Evolutionary conservation across 1,284 basidiomycete species (phyloP).

Genomic region (Cutaneotrichosporon mucoides): DNA sequence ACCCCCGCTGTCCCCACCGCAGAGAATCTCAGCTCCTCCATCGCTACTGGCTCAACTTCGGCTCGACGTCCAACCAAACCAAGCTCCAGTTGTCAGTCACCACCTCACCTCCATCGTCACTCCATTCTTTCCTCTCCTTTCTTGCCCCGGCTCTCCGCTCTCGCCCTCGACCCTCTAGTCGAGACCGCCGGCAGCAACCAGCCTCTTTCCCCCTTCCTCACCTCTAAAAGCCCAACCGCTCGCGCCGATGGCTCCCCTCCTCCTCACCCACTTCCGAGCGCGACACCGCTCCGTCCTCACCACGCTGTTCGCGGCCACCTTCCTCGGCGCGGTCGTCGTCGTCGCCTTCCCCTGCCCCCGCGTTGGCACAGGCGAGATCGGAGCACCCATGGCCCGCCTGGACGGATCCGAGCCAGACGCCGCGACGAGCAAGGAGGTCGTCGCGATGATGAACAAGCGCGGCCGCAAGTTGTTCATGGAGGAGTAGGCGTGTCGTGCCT

Average conservation of each 20-base stretch:
- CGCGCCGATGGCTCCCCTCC: conserved; percentile 46
- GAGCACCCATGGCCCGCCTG: background rate
- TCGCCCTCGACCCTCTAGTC: too few species aligned
- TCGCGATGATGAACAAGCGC: conserved; percentile 48
- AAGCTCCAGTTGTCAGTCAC: too few species aligned
- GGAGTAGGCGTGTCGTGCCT: conserved; percentile 20
- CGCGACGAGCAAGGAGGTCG: conserved; percentile 30
- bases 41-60: too few species aligned
- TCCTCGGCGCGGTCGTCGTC: conserved; percentile 47
- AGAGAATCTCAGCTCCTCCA: too few species aligned
- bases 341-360: conserved; percentile 49
- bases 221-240: background rate
- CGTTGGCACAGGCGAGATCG: too few species aligned
- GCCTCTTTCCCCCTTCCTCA: too few species aligned
- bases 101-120: too few species aligned
- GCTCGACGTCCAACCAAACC: too few species aligned
- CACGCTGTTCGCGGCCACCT: conserved; percentile 46
- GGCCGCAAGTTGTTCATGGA: conserved; percentile 45
- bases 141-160: too few species aligned
- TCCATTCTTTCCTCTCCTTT: too few species aligned
- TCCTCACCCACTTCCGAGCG: conserved; percentile 46
- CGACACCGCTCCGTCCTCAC: conserved; percentile 47
- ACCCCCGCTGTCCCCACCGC: too few species aligned
- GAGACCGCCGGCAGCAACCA: too few species aligned
- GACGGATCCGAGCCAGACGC: background rate